phyloP scores from a whole-genome alignment of 31 red algal genomes.

The Odonthalia washingtoniensis region DNA sequence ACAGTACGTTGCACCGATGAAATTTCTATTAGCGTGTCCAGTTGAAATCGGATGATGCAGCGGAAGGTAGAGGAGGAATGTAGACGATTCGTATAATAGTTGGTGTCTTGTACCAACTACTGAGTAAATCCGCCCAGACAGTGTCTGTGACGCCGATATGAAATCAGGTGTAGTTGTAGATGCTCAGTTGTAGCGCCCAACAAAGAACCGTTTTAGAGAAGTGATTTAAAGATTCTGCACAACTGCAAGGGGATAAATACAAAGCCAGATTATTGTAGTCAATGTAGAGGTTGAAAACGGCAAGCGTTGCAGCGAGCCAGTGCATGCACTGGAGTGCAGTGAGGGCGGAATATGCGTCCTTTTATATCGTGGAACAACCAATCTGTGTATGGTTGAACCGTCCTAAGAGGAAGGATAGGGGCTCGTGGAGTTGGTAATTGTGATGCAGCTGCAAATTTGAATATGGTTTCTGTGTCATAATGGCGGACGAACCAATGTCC shows the following conservation, averaged over 20 bases:
- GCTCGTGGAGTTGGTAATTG: not conserved
- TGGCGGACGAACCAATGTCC: slow-evolving; percentile 20
- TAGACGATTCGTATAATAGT: not conserved
- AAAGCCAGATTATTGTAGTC: not conserved
- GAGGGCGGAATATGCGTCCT: not conserved
- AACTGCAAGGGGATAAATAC: not conserved
- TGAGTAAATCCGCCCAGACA: slow-evolving; percentile 6
- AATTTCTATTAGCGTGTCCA: not conserved
- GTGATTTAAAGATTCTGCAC: not conserved
- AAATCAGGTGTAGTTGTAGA: slow-evolving; percentile 17
- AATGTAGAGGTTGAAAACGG: not conserved
- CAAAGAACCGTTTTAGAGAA: not conserved
- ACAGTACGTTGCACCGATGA: not conserved
- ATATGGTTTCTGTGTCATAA: slow-evolving; percentile 13
- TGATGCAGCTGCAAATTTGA: not conserved
- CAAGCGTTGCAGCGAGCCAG: not conserved
- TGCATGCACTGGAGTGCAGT: not conserved
- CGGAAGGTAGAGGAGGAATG: not conserved
- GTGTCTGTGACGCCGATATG: not conserved
- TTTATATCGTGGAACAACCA: not conserved
- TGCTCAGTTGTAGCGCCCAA: not conserved
- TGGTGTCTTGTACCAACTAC: not conserved
- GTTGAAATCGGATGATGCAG: not conserved
- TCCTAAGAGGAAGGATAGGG: not conserved
- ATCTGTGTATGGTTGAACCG: slow-evolving; percentile 6